Evolutionary conservation across 257 asterid species (phyloP).

Genomic region (Cruciata laevipes): DNA sequence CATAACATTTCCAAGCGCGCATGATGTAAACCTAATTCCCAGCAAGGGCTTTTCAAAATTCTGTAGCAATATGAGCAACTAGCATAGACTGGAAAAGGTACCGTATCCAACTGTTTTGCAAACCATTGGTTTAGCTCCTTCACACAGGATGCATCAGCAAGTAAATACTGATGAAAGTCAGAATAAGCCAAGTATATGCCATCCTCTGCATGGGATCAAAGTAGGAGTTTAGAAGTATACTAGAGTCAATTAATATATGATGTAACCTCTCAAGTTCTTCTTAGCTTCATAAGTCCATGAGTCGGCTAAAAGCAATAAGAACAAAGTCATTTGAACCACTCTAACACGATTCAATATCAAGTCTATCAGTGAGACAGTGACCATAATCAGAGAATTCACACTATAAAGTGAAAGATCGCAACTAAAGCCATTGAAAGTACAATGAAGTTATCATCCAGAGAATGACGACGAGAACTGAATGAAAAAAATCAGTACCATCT

Average conservation of each 20-base stretch:
- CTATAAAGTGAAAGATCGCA: background rate
- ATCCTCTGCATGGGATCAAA: constrained; percentile 48
- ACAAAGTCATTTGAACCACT: background rate
- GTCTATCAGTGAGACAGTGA: background rate
- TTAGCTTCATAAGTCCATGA: background rate
- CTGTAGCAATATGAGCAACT: background rate
- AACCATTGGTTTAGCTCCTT: constrained; percentile 94
- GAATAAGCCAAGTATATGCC: constrained; percentile 86
- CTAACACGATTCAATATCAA: background rate
- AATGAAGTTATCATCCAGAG: background rate
- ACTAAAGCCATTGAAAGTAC: background rate
- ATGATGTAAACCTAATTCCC: background rate
- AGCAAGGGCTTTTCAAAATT: background rate
- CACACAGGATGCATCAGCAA: constrained; percentile 71
- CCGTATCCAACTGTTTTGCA: constrained; percentile 82
- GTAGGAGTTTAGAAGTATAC: constrained; percentile 7
- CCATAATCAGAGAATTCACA: background rate
- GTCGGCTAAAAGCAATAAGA: background rate
- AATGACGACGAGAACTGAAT: background rate
- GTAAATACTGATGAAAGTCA: constrained; percentile 76
- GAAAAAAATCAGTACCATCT: constrained; percentile 51
- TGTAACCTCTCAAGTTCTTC: background rate
- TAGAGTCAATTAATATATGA: background rate
- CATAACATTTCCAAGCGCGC: background rate
- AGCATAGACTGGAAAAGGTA: constrained; percentile 20